phyloP scores from a whole-genome alignment of 2,329 filamentous ascomycete genomes.

The Botrytis fragariae region DNA sequence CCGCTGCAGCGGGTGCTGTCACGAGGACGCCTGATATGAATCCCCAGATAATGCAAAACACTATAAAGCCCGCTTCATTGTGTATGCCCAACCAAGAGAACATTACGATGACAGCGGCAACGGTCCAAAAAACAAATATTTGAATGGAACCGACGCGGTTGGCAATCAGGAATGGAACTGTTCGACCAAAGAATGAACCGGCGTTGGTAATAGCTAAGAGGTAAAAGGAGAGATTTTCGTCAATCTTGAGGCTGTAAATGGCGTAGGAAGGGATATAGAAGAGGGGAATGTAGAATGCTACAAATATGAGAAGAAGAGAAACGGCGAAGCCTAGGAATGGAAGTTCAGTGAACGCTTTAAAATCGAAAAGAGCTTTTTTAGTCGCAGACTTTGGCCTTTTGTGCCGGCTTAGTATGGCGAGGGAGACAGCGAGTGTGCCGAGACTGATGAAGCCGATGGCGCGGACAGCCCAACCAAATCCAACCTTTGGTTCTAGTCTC shows the following conservation, averaged over 20 bases:
- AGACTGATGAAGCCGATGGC: conserved; percentile 51
- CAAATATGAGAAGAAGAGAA: conserved; percentile 43
- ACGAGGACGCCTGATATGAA: conserved; percentile 62
- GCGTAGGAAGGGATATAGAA: conserved; percentile 46
- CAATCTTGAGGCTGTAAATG: conserved; percentile 44
- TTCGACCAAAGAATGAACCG: conserved; percentile 50
- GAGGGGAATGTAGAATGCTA: conserved; percentile 51
- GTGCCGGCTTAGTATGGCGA: background rate
- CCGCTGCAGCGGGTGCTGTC: conserved; percentile 1
- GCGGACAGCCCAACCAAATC: conserved; percentile 55
- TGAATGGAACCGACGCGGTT: conserved; percentile 51
- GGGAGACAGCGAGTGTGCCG: conserved; percentile 26
- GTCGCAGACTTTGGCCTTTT: background rate
- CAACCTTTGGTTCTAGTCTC: conserved; percentile 36
- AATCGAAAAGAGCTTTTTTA: conserved; percentile 7
- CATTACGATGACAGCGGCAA: conserved; percentile 27
- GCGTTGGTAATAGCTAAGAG: conserved; percentile 52
- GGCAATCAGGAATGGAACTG: conserved; percentile 47
- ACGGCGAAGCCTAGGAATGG: conserved; percentile 39
- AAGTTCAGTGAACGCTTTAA: conserved; percentile 39
- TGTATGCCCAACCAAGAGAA: conserved; percentile 47
- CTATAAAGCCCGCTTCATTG: conserved; percentile 59
- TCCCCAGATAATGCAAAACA: conserved; percentile 74
- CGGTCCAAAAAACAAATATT: conserved; percentile 22
- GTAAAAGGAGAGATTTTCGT: conserved; percentile 46